phyloP scores from a whole-genome alignment of 352 stramenopile species.

The Pythium vanterpoolii region DNA sequence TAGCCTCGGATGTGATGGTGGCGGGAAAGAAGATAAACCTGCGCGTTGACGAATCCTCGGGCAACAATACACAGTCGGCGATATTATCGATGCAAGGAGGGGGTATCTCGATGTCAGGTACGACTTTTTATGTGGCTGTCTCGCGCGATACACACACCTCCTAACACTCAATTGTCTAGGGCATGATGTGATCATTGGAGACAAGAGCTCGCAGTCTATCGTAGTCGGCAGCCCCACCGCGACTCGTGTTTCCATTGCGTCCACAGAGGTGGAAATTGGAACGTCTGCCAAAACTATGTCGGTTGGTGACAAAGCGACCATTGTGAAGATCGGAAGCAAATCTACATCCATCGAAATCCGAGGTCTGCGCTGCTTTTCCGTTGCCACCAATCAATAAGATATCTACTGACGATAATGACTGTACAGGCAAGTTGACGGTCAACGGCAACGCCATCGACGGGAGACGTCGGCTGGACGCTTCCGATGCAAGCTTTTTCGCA shows the following conservation, averaged over 20 bases:
- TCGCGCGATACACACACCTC: background rate
- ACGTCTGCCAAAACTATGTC: conserved; percentile 4
- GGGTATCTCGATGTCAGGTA: conserved; percentile 4
- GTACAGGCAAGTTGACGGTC: conserved; percentile 41
- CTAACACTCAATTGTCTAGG: background rate
- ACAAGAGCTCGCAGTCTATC: conserved; percentile 5
- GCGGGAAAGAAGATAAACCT: background rate
- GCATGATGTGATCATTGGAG: conserved; percentile 5
- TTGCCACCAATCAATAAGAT: background rate
- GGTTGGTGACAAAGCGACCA: conserved; percentile 10
- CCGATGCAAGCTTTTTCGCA: background rate
- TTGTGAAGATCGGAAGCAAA: conserved; percentile 12
- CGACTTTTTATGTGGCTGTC: background rate
- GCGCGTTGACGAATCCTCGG: background rate
- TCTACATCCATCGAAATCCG: conserved; percentile 8
- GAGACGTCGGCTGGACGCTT: conserved; percentile 2
- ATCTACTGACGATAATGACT: background rate
- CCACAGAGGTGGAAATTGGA: conserved; percentile 1
- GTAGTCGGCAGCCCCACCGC: background rate
- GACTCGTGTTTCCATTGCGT: background rate
- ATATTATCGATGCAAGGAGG: background rate
- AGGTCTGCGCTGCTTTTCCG: background rate
- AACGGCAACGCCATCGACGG: conserved; percentile 38
- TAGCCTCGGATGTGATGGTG: conserved; percentile 3
- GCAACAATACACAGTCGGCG: background rate